Base-by-base conservation (phyloP, 805 yeast genomes). In the Wickerhamomyces bovis region DNA sequence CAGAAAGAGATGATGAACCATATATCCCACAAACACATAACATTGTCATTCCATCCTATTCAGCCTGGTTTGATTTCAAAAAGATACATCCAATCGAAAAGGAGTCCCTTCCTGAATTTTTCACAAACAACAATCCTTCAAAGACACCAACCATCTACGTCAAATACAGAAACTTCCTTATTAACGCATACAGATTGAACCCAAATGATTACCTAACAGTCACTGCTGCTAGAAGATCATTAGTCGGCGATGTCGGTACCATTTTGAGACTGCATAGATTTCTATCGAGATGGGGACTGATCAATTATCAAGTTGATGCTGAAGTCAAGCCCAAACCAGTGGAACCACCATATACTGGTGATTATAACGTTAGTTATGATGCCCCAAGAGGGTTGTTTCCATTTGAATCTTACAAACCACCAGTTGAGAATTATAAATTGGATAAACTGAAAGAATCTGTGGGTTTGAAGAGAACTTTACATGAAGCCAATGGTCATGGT, bases 301-400 rank as follows among this genome's bases (percentile, higher is more conserved):
- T 90, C 44, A 90, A 90, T 65, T 90, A 90, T 64, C 97, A 90
- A 65, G 95, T 90, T 2, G 86, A 84, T 61, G 87, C 90, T 1
- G 85, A 80, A 52, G 72, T 81, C 45, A 77, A 82, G 52, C 94
- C 95, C 4, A 75, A 75, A 22, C 72, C 79, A 44, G 73, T 83
- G 16, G 86, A 81, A 47, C 85, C 88, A 40, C 90, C 89, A 20
- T 80, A 74, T 55, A 80, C 89, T 3, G 89, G 89, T 10, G 87
- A 83, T 54, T 89, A 81, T 68, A 77, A 81, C 45, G 83, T 87
- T 2, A 82, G 79, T 49, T 81, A 80, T 58, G 97, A 90, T 64
- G 86, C 96, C 0, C 97, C 97, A 42, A 74, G 95, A 53, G 97
- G 97, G 0, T 69, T 89, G 56, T 89, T 88, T 62, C 97, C 97